A percentile compares a stretch with the other conserved stretches of the same genome.
These are phyloP conservation scores for Taxawa tesnikishii DNA, from an alignment of 2,329 filamentous ascomycete genomes.

Conservation along the genomic window DNA sequence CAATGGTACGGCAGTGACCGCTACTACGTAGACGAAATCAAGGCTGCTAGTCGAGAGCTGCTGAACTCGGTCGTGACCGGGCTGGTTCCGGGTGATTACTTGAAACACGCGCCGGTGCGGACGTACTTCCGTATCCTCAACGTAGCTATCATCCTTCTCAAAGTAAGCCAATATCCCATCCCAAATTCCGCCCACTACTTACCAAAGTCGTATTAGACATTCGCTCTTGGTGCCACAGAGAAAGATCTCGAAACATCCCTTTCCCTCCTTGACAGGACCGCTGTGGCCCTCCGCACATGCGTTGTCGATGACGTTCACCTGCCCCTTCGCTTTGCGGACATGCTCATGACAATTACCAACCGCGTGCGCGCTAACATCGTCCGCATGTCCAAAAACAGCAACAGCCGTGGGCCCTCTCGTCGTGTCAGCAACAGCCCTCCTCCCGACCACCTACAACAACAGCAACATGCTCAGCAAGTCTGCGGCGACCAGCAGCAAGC, in stretches of 20 bases:
- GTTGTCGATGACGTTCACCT: slow-evolving; percentile 79
- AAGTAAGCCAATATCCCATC: slow-evolving; percentile 26
- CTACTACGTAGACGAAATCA: slow-evolving; percentile 55
- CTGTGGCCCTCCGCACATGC: slow-evolving; percentile 61
- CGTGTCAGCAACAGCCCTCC: slow-evolving; percentile 8
- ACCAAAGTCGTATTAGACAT: slow-evolving; percentile 42
- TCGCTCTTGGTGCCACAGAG: slow-evolving; percentile 67
- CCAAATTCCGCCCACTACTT: neutral
- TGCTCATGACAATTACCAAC: slow-evolving; percentile 67
- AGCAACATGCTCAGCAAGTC: neutral
- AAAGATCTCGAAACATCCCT: slow-evolving; percentile 67
- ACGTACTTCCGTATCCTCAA: slow-evolving; percentile 82
- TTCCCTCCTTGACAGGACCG: slow-evolving; percentile 60
- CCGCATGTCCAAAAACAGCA: slow-evolving; percentile 40
- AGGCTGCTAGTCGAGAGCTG: slow-evolving; percentile 66
- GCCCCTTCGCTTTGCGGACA: slow-evolving; percentile 70
- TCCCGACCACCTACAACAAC: slow-evolving; percentile 2
- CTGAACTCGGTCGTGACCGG: slow-evolving; percentile 66
- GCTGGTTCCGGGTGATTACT: slow-evolving; percentile 59
- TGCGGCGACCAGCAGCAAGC: slow-evolving; percentile 9
- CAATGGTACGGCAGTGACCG: slow-evolving; percentile 47
- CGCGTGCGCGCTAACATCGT: slow-evolving; percentile 61
- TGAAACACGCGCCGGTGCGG: slow-evolving; percentile 71
- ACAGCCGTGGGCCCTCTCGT: slow-evolving; percentile 22
- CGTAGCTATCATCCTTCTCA: slow-evolving; percentile 73